These are phyloP conservation scores for Taiwanofungus camphoratus DNA, from an alignment of 1,284 basidiomycete genomes.

Conservation along the genomic window DNA sequence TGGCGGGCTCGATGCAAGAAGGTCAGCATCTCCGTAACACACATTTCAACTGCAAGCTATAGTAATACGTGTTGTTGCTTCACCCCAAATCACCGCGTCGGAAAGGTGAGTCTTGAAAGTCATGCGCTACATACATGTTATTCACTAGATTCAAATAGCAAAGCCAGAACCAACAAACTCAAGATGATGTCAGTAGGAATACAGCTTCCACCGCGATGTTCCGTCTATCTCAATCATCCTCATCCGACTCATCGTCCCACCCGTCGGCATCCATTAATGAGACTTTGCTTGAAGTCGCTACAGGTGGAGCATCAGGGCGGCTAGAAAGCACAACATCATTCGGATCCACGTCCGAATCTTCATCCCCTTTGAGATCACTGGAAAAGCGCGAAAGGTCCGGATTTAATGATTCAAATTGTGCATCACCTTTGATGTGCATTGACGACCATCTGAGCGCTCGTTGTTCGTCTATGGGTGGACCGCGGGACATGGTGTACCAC, in stretches of 20 bases:
- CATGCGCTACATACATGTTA: slow-evolving; percentile 11
- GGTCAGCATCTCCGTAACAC: too few species aligned
- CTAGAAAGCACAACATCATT: slow-evolving; percentile 15
- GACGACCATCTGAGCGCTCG: slow-evolving; percentile 11
- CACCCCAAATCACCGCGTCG: too few species aligned
- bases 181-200: neutral
- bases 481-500: slow-evolving; percentile 24
- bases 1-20: too few species aligned
- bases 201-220: neutral
- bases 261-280: neutral
- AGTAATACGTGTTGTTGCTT: too few species aligned
- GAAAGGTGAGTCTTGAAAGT: neutral
- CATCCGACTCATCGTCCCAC: slow-evolving; percentile 12
- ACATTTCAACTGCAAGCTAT: too few species aligned
- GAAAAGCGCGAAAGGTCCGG: neutral
- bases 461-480: slow-evolving; percentile 27
- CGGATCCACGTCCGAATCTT: slow-evolving; percentile 20
- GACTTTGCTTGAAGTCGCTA: slow-evolving; percentile 36
- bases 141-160: too few species aligned
- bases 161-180: neutral
- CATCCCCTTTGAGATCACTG: slow-evolving; percentile 1
- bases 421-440: slow-evolving; percentile 5
- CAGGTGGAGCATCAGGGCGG: slow-evolving; percentile 54
- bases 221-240: slow-evolving; percentile 4
- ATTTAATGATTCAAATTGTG: neutral